phyloP scores from a whole-genome alignment of 2,329 filamentous ascomycete genomes.

The Xylariaceae sp. region DNA sequence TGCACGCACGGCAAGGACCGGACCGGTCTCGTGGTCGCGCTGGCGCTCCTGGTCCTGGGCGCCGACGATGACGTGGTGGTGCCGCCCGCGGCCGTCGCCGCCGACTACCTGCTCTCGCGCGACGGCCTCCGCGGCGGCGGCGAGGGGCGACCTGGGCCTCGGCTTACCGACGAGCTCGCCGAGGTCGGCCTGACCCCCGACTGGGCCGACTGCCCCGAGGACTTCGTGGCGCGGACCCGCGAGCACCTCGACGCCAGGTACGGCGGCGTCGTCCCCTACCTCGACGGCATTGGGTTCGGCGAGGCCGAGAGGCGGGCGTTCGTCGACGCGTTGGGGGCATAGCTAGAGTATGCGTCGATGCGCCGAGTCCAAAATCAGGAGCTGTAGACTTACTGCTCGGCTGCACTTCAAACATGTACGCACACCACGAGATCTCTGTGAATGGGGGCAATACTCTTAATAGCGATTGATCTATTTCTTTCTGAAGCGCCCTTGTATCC shows the following conservation, averaged over 20 bases:
- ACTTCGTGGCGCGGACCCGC: constrained; percentile 54
- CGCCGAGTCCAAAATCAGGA: no score
- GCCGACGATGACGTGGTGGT: no score
- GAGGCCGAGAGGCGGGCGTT: constrained; percentile 33
- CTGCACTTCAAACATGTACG: background rate
- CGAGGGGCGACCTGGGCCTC: constrained; percentile 52
- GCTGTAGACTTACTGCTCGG: no score
- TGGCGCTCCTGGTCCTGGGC: constrained; percentile 58
- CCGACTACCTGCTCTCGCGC: constrained; percentile 65
- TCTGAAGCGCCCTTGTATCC: constrained; percentile 78
- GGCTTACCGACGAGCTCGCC: constrained; percentile 60
- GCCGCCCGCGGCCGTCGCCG: constrained; percentile 50
- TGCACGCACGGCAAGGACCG: constrained; percentile 89
- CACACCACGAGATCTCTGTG: no score
- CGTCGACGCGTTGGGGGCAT: constrained; percentile 35
- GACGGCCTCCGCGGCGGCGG: constrained; percentile 52
- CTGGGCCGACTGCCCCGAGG: constrained; percentile 59
- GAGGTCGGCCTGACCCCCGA: constrained; percentile 65
- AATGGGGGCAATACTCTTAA: no score
- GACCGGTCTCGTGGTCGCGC: constrained; percentile 62
- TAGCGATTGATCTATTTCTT: no score
- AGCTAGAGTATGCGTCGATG: no score
- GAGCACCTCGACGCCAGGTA: constrained; percentile 53
- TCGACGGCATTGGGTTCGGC: constrained; percentile 54
- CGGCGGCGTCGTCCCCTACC: constrained; percentile 59